Evolutionary conservation across 306 rosid genomes (phyloP), one percentile per base, ranked within the genome.

Genomic region (Acacia crassicarpa): DNA sequence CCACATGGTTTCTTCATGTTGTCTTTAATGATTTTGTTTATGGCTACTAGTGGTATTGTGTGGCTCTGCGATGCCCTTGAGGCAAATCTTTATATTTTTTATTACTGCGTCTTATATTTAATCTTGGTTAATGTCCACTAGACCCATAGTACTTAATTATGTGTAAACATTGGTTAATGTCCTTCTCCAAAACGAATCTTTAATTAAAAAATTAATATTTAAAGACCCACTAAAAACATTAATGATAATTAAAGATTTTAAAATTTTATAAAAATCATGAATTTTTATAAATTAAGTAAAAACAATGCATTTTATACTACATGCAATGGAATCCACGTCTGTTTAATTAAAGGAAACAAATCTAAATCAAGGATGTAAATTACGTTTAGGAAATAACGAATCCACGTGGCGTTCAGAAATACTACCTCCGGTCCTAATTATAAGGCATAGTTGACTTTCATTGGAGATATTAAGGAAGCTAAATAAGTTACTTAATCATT

Each of bases 391-490:
- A 27, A 27, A 6, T 5, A 14, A 13, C 19, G 11, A 27, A 23
- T 46, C 59, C 79, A 75, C 87, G 82, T 74, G 82, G 74, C 63
- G 75, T 3, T 33, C 19, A 3, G 20, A n/a, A n/a, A n/a, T n/a
- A n/a, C n/a, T n/a, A n/a, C n/a, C n/a, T n/a, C n/a, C n/a, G n/a
- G n/a, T n/a, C n/a, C n/a, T n/a, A n/a, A n/a, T n/a, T n/a, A n/a
- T n/a, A n/a, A n/a, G n/a, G n/a, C n/a, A n/a, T n/a, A n/a, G n/a
- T n/a, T n/a, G n/a, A n/a, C n/a, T n/a, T n/a, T n/a, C n/a, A n/a
- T n/a, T n/a, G n/a, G n/a, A n/a, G n/a, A n/a, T n/a, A n/a, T n/a
- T n/a, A n/a, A n/a, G n/a, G n/a, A n/a, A n/a, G n/a, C n/a, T n/a
- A n/a, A n/a, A n/a, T n/a, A n/a, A n/a, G n/a, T n/a, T n/a, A n/a